Conservation (phyloP, 495 filamentous ascomycete species). For the Aspergillus kassunensis region DNA sequence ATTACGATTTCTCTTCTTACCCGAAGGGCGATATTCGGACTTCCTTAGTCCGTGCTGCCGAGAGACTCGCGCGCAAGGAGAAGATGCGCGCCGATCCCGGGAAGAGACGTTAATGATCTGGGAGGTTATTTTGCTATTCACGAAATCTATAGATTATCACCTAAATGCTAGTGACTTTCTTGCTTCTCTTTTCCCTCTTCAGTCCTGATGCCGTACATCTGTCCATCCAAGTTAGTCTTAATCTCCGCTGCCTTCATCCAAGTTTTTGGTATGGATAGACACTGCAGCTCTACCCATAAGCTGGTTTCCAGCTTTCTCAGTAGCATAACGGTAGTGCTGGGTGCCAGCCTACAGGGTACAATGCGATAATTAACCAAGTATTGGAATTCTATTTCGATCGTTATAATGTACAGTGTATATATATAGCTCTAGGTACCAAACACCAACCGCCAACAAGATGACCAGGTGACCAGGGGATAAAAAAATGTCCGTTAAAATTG, state of each 20-base stretch:
- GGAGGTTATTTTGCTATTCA: slow-evolving; percentile 12
- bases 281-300: too few relatives aligned
- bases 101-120: slow-evolving; percentile 27
- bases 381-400: neutral
- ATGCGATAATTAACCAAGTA: neutral
- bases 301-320: too few relatives aligned
- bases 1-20: slow-evolving; percentile 86
- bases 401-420: slow-evolving; percentile 20
- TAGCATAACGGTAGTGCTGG: too few relatives aligned
- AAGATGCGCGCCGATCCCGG: slow-evolving; percentile 48
- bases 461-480: too few relatives aligned
- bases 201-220: too few relatives aligned
- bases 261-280: too few relatives aligned
- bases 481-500: too few relatives aligned
- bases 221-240: too few relatives aligned
- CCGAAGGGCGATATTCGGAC: slow-evolving; percentile 80
- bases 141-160: slow-evolving; percentile 15
- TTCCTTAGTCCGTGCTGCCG: slow-evolving; percentile 65
- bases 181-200: too few relatives aligned
- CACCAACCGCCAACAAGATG: neutral
- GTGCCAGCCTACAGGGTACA: too few relatives aligned
- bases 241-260: too few relatives aligned
- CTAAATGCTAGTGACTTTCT: too few relatives aligned
- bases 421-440: slow-evolving; percentile 14
- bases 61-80: slow-evolving; percentile 71